Conservation (phyloP, 306 rosid genomes). For the Quercus berberidifolia region DNA sequence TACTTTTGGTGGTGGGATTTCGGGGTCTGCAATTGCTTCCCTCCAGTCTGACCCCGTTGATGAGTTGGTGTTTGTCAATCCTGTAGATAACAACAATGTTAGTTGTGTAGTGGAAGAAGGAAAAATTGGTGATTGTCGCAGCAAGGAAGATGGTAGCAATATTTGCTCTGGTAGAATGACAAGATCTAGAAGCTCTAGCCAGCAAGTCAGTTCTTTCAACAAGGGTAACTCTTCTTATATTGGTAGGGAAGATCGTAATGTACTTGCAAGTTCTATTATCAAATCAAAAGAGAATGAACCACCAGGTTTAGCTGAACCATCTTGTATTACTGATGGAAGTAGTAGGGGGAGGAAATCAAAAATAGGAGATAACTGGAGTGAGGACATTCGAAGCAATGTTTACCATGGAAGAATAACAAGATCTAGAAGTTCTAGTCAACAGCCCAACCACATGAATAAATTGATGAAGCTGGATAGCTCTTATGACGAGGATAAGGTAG, state of each 20-base stretch:
- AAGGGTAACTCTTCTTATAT: conserved; percentile 25
- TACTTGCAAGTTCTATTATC: conserved; percentile 1
- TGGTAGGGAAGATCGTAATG: conserved; percentile 22
- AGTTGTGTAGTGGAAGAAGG: conserved; percentile 37
- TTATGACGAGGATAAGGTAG: conserved; percentile 17
- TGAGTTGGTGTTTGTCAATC: conserved; percentile 34
- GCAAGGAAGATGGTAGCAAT: conserved; percentile 18
- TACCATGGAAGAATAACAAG: conserved; percentile 31
- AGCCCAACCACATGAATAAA: conserved; percentile 10
- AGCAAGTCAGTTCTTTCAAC: conserved; percentile 26
- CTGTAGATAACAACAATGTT: conserved; percentile 27
- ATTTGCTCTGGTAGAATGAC: conserved; percentile 30
- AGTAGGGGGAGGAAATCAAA: conserved; percentile 23
- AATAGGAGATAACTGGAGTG: conserved; percentile 19
- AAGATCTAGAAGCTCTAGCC: conserved; percentile 42
- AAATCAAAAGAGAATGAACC: conserved; percentile 13
- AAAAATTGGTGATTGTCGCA: conserved; percentile 21
- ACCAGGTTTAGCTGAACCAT: conserved; percentile 20
- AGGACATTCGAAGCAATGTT: conserved; percentile 28
- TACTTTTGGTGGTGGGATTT: conserved; percentile 27
- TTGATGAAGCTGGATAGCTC: conserved; percentile 27
- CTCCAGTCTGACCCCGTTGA: conserved; percentile 31
- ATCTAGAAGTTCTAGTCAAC: conserved; percentile 33
- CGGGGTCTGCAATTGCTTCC: conserved; percentile 35
- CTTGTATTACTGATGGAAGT: conserved; percentile 20